These are phyloP conservation scores for Sugiyamaella marilandica DNA, from an alignment of 805 yeast species.

Conservation along the genomic window DNA sequence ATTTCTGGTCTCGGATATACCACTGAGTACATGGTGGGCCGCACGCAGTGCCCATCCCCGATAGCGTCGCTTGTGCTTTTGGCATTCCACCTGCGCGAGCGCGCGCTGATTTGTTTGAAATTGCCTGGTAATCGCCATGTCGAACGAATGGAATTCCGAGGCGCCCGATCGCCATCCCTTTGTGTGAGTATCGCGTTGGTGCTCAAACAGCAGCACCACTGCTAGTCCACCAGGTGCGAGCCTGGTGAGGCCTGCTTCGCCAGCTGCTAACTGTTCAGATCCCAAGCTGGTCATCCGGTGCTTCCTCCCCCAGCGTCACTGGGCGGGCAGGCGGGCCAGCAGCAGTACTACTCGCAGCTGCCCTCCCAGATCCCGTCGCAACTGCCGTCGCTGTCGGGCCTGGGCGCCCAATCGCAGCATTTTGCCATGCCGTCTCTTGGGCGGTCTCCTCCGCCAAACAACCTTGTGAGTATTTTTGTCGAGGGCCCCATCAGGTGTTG, in stretches of 20 bases:
- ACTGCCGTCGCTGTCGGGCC: slow-evolving; percentile 29
- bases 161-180: slow-evolving; percentile 25
- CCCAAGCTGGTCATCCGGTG: slow-evolving; percentile 29
- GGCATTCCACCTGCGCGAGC: not conserved
- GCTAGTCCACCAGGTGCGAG: too few relatives aligned
- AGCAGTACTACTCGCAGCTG: slow-evolving; percentile 15
- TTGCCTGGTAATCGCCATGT: slow-evolving; percentile 16
- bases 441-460: slow-evolving; percentile 1
- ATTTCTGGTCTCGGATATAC: slow-evolving; percentile 4
- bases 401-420: slow-evolving; percentile 14
- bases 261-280: slow-evolving; percentile 11
- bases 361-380: slow-evolving; percentile 8
- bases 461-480: slow-evolving; percentile 3
- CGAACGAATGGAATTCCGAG: slow-evolving; percentile 4
- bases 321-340: slow-evolving; percentile 19
- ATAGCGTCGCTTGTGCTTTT: slow-evolving; percentile 5
- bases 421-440: slow-evolving; percentile 24
- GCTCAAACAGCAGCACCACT: not conserved
- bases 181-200: slow-evolving; percentile 20
- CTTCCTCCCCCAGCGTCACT: slow-evolving; percentile 32
- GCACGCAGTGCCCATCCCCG: not conserved
- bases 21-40: not conserved
- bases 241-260: too few relatives aligned
- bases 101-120: not conserved
- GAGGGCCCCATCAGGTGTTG: slow-evolving; percentile 15